A percentile compares a stretch with the other conserved stretches of the same genome.
Evolutionary conservation across 305 asterid species (phyloP).

Genomic region (Fraxinus platypoda): DNA sequence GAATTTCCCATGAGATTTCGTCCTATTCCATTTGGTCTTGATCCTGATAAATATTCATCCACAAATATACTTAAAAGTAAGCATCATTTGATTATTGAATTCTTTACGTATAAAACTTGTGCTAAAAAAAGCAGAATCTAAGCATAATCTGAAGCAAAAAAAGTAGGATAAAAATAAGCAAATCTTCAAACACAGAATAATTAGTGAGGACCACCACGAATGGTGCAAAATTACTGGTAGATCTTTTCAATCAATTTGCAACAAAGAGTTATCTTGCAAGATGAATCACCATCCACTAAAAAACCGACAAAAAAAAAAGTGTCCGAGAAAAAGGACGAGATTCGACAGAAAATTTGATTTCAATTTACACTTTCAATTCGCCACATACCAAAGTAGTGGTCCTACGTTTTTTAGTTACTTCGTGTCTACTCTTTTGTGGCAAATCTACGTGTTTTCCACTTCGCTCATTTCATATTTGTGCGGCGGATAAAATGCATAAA

Average conservation of each 20-base stretch:
- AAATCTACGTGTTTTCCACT: conserved; percentile 8
- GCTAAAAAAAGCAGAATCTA: neutral
- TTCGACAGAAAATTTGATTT: neutral
- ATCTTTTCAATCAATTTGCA: neutral
- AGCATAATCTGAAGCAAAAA: neutral
- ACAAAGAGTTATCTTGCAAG: neutral
- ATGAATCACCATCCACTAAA: neutral
- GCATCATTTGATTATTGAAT: neutral
- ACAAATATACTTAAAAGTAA: neutral
- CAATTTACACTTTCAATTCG: neutral
- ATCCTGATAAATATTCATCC: neutral
- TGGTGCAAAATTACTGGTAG: neutral
- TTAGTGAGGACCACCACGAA: neutral
- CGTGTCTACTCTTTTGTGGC: neutral
- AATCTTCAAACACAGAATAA: neutral
- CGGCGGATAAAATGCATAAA: neutral
- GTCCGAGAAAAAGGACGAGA: neutral
- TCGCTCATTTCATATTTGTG: neutral
- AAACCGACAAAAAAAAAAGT: neutral
- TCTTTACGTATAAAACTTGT: neutral
- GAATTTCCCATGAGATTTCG: neutral
- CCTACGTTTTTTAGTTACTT: neutral
- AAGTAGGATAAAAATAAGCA: neutral
- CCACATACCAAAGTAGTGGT: neutral
- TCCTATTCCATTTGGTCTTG: neutral